Conservation (phyloP, 768 basidiomycete species). For the Tephrocybe sp. region DNA sequence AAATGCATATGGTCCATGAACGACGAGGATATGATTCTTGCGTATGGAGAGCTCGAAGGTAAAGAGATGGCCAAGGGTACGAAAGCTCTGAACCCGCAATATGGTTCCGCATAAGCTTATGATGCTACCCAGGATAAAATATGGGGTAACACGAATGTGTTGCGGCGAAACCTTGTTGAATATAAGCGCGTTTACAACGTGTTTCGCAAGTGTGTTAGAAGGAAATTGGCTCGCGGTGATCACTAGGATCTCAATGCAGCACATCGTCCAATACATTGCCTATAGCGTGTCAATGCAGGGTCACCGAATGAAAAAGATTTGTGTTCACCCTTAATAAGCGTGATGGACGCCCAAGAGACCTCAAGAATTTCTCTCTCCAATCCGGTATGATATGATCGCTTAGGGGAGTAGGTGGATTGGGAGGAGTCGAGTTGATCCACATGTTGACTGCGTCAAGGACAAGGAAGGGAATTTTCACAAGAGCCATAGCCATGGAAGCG, state of each 20-base stretch:
- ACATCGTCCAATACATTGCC: conserved; percentile 25
- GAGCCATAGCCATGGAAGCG: conserved; percentile 14
- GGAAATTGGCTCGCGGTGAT: conserved; percentile 23
- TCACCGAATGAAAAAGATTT: background rate
- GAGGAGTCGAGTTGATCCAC: conserved; percentile 34
- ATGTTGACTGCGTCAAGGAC: conserved; percentile 33
- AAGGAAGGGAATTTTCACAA: conserved; percentile 34
- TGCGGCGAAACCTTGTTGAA: conserved; percentile 11
- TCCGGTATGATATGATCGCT: conserved; percentile 26
- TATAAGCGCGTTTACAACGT: conserved; percentile 16
- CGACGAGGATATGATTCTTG: conserved; percentile 31
- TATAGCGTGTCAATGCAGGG: conserved; percentile 9
- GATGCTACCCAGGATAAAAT: conserved; percentile 27
- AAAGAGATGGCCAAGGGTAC: conserved; percentile 32
- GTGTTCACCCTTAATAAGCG: conserved; percentile 24
- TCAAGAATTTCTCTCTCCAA: conserved; percentile 31
- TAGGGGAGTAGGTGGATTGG: conserved; percentile 23
- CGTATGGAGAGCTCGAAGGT: conserved; percentile 35
- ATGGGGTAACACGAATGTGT: conserved; percentile 22
- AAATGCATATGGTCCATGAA: conserved; percentile 31
- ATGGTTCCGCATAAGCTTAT: conserved; percentile 29
- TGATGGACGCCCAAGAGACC: conserved; percentile 24
- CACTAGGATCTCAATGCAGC: conserved; percentile 25
- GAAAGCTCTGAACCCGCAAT: conserved; percentile 31
- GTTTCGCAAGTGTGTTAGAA: conserved; percentile 13